Base-by-base conservation (phyloP, 164 flowering plant genomes). In the Nelumbo lutea region DNA sequence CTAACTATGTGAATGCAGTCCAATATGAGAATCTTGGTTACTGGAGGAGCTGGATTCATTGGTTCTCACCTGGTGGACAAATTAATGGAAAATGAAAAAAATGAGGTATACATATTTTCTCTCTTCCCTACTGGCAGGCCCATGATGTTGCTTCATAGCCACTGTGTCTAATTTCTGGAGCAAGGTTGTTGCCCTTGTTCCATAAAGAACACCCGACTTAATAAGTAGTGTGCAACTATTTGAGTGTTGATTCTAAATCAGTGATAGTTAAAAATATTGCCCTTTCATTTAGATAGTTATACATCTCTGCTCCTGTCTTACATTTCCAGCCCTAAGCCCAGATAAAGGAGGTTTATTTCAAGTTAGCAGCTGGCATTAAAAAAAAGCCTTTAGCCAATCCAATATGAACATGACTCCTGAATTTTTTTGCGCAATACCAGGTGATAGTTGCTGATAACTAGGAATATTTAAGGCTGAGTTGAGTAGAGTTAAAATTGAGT, bases 11-110 rank as follows among this genome's bases (percentile, higher is more conserved):
- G 55, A 38, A 77, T 45, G 53, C 80, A 87, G 92, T 76, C 90
- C 15, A 88, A 88, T 71, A 84, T 88, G 88, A 78, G 92, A 76
- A 88, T 88, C 66, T 77, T 93, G 79, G 86, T 94, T 13, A 90
- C 98, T 58, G 97, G 98, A 56, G 98, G 98, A 73, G 97, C 98
- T 65, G 97, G 98, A n/a, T 93, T 93, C 78, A 93, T 93, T 57
- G 98, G 98, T 9, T 91, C 96, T 61, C 98, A 93, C 64, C 68
- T 94, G 3, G 98, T 94, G 45, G 98, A 94, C 81, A 87, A 67
- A 63, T 70, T 94, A 77, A 90, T 93, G 85, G 83, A 86, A 75
- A 84, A 88, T 76, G 93, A 88, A 50, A 86, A 86, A 76, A 88
- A 88, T 72, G 93, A 88, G 88, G 93, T 85, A 71, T 79, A 69